These are phyloP conservation scores for Mycena filopes DNA, from an alignment of 768 basidiomycete genomes.

Conservation along the genomic window DNA sequence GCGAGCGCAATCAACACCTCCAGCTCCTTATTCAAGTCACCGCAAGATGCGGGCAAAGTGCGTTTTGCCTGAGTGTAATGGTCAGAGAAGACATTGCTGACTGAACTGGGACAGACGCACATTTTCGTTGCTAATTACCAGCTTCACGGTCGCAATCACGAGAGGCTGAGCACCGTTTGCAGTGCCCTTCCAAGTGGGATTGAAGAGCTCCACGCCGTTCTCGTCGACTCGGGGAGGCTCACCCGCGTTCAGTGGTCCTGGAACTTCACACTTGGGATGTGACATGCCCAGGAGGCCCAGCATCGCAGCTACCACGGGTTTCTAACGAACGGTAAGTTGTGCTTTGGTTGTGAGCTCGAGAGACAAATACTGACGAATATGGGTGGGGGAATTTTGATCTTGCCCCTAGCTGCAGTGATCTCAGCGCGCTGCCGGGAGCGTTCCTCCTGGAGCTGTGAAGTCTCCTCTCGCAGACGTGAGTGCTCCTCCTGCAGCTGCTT, in stretches of 20 bases:
- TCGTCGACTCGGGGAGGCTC: neutral
- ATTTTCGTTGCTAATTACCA: neutral
- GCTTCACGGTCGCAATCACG: neutral
- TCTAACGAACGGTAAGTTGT: too few relatives aligned
- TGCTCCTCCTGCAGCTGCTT: too few relatives aligned
- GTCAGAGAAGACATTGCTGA: neutral
- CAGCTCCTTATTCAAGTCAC: neutral
- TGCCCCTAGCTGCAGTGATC: too few relatives aligned
- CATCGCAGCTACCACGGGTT: neutral
- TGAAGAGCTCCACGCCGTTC: neutral
- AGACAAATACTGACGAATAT: too few relatives aligned
- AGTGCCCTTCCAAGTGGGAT: neutral
- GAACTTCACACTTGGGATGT: neutral
- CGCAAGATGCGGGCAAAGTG: neutral
- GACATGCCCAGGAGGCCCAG: neutral
- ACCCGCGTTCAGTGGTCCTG: neutral
- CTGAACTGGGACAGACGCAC: neutral
- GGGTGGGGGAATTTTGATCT: too few relatives aligned
- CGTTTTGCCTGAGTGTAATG: neutral
- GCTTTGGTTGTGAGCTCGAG: too few relatives aligned
- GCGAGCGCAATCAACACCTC: neutral
- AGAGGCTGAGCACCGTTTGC: neutral
- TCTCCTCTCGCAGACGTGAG: too few relatives aligned
- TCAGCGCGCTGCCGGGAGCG: too few relatives aligned
- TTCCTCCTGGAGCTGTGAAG: too few relatives aligned